phyloP scores from a whole-genome alignment of 176 grass and related monocot genomes.

The Zoysia japonica region DNA sequence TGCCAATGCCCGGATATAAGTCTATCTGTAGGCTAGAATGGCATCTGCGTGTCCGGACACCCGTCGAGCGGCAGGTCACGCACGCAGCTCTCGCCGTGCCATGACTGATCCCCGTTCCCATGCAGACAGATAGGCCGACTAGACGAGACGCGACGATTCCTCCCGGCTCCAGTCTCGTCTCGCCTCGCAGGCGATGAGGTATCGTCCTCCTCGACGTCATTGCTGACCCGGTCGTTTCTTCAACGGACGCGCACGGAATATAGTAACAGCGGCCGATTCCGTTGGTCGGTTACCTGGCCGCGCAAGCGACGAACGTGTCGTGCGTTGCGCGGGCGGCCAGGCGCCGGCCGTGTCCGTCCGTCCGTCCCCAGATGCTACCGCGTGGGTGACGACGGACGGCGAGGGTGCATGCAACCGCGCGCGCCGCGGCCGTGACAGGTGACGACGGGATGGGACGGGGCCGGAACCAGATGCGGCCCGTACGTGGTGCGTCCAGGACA shows the following conservation, averaged over 20 bases:
- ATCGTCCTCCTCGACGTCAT: background rate
- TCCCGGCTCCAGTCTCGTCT: background rate
- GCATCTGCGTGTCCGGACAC: background rate
- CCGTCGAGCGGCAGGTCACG: background rate
- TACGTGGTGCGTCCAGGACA: background rate
- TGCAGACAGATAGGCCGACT: background rate
- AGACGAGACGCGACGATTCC: background rate
- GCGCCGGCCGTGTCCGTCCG: background rate
- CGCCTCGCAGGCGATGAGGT: too few relatives aligned
- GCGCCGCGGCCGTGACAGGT: background rate
- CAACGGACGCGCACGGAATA: background rate
- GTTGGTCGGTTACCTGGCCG: background rate
- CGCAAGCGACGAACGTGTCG: constrained; percentile 17
- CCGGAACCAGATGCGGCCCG: constrained; percentile 42
- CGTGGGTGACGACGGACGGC: background rate
- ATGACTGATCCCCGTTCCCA: background rate
- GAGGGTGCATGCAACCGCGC: background rate
- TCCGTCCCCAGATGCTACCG: background rate
- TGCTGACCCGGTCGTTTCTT: background rate
- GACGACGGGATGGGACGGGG: background rate
- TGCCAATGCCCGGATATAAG: too few relatives aligned
- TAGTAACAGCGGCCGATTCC: background rate
- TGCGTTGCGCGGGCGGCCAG: background rate
- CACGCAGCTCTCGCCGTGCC: background rate
- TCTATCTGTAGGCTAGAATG: too few relatives aligned